phyloP scores from a whole-genome alignment of 1,139 yeast genomes.

The Sugiyamaella sp. region DNA sequence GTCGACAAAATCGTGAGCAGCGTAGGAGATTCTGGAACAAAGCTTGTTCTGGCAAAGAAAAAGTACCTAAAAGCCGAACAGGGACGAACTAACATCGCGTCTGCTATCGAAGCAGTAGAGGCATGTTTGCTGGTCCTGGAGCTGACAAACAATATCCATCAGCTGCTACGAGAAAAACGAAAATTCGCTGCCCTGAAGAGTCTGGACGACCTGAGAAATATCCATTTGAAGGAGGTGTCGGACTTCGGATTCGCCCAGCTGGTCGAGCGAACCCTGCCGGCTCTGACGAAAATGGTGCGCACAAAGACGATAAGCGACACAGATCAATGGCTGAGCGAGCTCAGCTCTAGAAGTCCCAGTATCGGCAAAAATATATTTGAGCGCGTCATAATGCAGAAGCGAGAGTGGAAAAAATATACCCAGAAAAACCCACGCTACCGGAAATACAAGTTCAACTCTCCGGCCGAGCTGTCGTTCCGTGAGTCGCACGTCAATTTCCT shows the following conservation, averaged over 20 bases:
- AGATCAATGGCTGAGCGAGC: slow-evolving; percentile 66
- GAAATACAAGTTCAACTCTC: slow-evolving; percentile 76
- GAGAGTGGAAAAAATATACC: slow-evolving; percentile 56
- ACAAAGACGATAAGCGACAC: slow-evolving; percentile 78
- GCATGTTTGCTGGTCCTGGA: slow-evolving; percentile 82
- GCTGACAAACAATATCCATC: slow-evolving; percentile 83
- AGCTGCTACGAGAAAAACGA: slow-evolving; percentile 69
- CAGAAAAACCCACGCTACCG: slow-evolving; percentile 50
- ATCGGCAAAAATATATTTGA: slow-evolving; percentile 64
- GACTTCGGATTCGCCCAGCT: slow-evolving; percentile 72
- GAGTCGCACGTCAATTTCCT: slow-evolving; percentile 50
- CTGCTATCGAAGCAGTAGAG: slow-evolving; percentile 43
- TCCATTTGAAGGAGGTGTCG: slow-evolving; percentile 69
- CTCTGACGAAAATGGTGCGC: slow-evolving; percentile 70
- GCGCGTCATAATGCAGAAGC: slow-evolving; percentile 57
- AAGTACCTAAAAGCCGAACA: slow-evolving; percentile 37
- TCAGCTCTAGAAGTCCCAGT: slow-evolving; percentile 62
- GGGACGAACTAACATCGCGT: slow-evolving; percentile 40
- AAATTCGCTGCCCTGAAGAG: slow-evolving; percentile 87
- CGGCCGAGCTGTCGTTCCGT: slow-evolving; percentile 76
- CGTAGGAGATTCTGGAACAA: slow-evolving; percentile 64
- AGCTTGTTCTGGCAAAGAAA: slow-evolving; percentile 54
- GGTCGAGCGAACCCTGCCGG: slow-evolving; percentile 70
- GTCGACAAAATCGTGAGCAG: slow-evolving; percentile 55
- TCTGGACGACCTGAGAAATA: slow-evolving; percentile 69